Evolutionary conservation across 805 yeast genomes (phyloP), one percentile per base, ranked within the genome.

Genomic region (Nakazawaea wickerhamii): DNA sequence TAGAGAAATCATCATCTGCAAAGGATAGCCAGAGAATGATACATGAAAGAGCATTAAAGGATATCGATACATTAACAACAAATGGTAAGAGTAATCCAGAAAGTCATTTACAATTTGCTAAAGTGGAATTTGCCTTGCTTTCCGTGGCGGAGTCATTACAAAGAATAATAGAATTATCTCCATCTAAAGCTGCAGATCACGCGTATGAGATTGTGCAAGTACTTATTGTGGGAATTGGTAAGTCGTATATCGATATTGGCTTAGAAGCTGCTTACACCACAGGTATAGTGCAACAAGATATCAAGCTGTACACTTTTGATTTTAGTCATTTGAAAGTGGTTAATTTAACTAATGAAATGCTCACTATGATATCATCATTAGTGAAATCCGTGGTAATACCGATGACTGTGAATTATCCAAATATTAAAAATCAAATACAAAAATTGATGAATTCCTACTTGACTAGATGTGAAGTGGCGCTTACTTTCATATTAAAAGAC

Each of bases 301-400:
- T 35, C 54, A 54, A 26, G 50, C 51, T 51, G 55, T 17, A 50
- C n/a, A 22, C 38, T 3, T 27, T 79, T 13, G 64, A 73, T 44
- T 66, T 84, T 36, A 55, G 62, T 5, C 75, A 70, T 50, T 56
- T 85, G 41, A 59, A 60, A 27, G 67, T 75, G 17, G 70, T 84
- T 45, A 65, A 75, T 22, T 55, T 66, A 8, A 69, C 80, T 4
- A 71, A 81, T 27, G 84, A 80, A 40, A 76, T 83, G 2, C 59
- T 86, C 22, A 77, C 72, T 49, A 62, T 88, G 40, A 61, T 87
- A 1, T 80, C 95, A 0, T 75, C 84, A 2, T 79, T 87, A 44
- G 79, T 84, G 40, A 82, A 84, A 54, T 79, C 83, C 15, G 80
- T 86, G 37, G 74, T 89, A 14, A 64, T 87, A 30, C 95, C 96